Conservation (phyloP, 2,329 filamentous ascomycete genomes). For the Paracorniculantispora psalliotae region DNA sequence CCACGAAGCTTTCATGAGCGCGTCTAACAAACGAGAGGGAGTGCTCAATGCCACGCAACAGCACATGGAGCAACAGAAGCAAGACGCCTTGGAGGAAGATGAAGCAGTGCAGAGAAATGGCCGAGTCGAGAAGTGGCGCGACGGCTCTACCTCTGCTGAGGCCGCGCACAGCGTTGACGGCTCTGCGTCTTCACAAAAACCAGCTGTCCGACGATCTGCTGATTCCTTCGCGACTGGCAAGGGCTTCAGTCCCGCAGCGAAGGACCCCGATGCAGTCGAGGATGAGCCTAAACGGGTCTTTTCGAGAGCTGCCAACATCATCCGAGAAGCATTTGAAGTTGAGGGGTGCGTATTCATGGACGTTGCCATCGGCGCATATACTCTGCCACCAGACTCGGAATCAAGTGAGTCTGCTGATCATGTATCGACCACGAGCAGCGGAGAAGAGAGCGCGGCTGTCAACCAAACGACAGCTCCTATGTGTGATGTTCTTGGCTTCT, state of each 20-base stretch:
- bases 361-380: conserved; percentile 19
- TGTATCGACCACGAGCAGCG: not conserved
- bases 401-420: not conserved
- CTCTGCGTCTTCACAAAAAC: no score
- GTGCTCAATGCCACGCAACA: conserved; percentile 5
- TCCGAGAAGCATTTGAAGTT: conserved; percentile 38
- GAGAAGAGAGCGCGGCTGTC: not conserved
- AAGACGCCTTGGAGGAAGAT: not conserved
- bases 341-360: conserved; percentile 35
- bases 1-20: not conserved
- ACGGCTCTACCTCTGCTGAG: no score
- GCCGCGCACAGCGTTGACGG: no score
- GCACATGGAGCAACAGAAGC: not conserved
- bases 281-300: conserved; percentile 24
- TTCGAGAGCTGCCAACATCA: conserved; percentile 37
- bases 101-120: not conserved
- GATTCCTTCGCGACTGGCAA: not conserved
- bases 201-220: no score
- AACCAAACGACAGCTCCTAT: not conserved
- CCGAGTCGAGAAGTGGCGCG: no score
- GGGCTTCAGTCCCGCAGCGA: not conserved
- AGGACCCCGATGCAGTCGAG: not conserved
- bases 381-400: not conserved
- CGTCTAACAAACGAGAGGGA: conserved; percentile 5
- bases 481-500: conserved; percentile 21